Evolutionary conservation across 441 rosid genomes (phyloP), one percentile per base, ranked within the genome.

Genomic region (Dalechampia spathulata): DNA sequence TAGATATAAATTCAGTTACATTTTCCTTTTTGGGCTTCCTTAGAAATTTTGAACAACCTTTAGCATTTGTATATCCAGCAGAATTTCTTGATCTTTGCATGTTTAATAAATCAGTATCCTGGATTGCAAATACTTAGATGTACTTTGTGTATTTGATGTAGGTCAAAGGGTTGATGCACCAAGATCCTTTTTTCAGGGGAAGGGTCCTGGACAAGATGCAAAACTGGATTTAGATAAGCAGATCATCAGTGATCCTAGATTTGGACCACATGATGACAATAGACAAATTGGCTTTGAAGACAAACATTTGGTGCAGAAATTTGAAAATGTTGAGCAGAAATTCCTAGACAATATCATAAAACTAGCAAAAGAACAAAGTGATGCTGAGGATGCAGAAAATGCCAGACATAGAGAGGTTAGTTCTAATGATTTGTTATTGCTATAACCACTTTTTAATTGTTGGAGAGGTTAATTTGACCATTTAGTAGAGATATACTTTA

Each of bases 131-230:
- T 45, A 22, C n/a, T 13, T 40, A 43, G 20, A 12, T 27, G 14
- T 40, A 10, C 46, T 27, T 19, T 28, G 52, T 25, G 61, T 48
- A 58, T 19, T 45, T 70, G 62, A 61, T 77, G 55, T 61, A 89
- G 97, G 88, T 72, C 92, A 81, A 77, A 85, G 81, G 1, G 67
- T 72, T 60, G 95, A 83, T 68, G 72, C 78, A 21, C 71, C 90
- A 34, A 78, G 82, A 71, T 59, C 85, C 15, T 84, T 73, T 66
- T 82, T 78, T 70, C 87, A 72, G 28, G 78, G 85, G 36, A 83
- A 76, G 67, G 62, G 53, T 1, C 45, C 13, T 6, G 72, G 73
- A 63, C 69, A 60, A 52, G 92, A 89, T 64, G 66, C 58, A 42
- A 76, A 77, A 45, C 27, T 70, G 51, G 60, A 64, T 41, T 61